Evolutionary conservation across 1,139 yeast species (phyloP).

Genomic region (Groenewaldozyma auringiensis): DNA sequence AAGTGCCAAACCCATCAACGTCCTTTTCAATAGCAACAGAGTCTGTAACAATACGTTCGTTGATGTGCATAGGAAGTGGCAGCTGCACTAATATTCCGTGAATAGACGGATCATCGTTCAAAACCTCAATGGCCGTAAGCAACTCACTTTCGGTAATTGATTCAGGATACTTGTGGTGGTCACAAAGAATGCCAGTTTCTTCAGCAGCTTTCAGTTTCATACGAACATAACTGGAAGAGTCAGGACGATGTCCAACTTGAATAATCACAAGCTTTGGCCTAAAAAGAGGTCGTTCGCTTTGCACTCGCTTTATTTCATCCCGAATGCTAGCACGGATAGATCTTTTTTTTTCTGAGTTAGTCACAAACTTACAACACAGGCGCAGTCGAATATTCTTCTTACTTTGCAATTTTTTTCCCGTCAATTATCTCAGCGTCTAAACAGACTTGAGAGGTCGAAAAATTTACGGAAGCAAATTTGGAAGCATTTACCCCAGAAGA

Average conservation of each 20-base stretch:
- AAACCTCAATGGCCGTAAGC: conserved; percentile 46
- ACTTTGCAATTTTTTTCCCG: conserved; percentile 63
- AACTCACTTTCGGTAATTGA: conserved; percentile 38
- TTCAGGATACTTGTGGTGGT: conserved; percentile 29
- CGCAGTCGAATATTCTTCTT: conserved; percentile 32
- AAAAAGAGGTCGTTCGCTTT: conserved; percentile 52
- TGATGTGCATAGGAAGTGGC: conserved; percentile 75
- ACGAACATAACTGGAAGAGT: conserved; percentile 82
- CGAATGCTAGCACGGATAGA: conserved; percentile 28
- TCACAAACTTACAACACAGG: conserved; percentile 33
- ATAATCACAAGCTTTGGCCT: conserved; percentile 73
- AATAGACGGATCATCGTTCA: conserved; percentile 63
- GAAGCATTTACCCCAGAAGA: background rate
- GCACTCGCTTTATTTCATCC: conserved; percentile 48
- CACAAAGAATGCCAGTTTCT: conserved; percentile 33
- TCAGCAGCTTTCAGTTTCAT: conserved; percentile 90
- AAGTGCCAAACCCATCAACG: conserved; percentile 92
- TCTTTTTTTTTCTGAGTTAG: conserved; percentile 29
- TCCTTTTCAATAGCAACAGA: conserved; percentile 77
- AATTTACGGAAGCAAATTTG: conserved; percentile 5
- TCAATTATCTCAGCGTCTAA: conserved; percentile 42
- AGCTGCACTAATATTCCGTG: conserved; percentile 90
- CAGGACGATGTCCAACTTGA: conserved; percentile 87
- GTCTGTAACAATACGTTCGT: conserved; percentile 71
- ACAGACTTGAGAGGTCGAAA: conserved; percentile 9